These are phyloP conservation scores for Sclerotinia subarctica DNA, from an alignment of 2,329 filamentous ascomycete species.

Conservation along the genomic window DNA sequence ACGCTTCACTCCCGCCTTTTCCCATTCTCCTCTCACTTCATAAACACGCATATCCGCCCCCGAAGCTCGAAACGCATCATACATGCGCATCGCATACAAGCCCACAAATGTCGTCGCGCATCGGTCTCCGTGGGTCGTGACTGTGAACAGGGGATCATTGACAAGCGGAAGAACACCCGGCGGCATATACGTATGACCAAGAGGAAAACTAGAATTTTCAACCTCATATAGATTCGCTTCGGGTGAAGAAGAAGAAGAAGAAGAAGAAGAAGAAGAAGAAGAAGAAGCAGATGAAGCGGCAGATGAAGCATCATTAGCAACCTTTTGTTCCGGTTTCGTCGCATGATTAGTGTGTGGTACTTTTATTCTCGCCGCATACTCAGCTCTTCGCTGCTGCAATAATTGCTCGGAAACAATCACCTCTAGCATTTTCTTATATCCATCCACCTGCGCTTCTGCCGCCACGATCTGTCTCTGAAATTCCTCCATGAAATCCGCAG, in stretches of 20 bases:
- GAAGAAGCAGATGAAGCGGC: too few species aligned
- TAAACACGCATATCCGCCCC: background rate
- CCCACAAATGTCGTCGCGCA: constrained; percentile 7
- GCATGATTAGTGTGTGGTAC: background rate
- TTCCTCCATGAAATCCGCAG: too few species aligned
- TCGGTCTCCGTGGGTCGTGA: background rate
- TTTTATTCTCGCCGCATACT: background rate
- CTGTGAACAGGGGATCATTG: background rate
- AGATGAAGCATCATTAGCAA: background rate
- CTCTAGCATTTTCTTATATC: too few species aligned
- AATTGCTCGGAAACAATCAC: too few species aligned
- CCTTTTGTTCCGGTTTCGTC: background rate
- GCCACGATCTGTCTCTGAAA: too few species aligned
- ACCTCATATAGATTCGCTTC: background rate
- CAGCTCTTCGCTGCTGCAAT: background rate
- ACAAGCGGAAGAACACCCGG: background rate
- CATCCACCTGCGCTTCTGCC: too few species aligned
- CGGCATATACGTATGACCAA: constrained; percentile 12
- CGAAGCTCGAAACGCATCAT: constrained; percentile 4
- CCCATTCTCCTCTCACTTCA: constrained; percentile 9
- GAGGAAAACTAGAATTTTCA: constrained; percentile 3
- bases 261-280: background rate
- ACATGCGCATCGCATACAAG: background rate
- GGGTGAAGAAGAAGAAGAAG: background rate
- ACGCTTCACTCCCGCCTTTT: background rate